phyloP scores from a whole-genome alignment of 1,284 basidiomycete genomes.

The Fistulinella staudtii region DNA sequence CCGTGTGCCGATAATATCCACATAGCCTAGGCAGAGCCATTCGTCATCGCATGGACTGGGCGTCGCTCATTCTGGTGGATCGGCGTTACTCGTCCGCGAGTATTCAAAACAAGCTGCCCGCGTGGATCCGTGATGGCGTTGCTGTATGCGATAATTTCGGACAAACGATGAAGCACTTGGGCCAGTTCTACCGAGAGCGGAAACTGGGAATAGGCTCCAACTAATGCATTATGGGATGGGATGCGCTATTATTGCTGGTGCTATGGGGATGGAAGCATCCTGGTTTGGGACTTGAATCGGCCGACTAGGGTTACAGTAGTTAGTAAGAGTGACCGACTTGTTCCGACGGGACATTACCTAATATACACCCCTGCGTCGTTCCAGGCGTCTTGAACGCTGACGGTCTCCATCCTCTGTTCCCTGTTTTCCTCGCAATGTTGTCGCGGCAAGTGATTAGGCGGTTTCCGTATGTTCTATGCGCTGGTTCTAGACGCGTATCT shows the following conservation, averaged over 20 bases:
- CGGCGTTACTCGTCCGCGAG: conserved; percentile 64
- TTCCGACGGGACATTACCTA: conserved; percentile 30
- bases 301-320: no score
- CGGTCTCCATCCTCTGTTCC: neutral
- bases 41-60: conserved; percentile 84
- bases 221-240: conserved; percentile 5
- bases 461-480: conserved; percentile 27
- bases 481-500: conserved; percentile 11
- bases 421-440: conserved; percentile 20
- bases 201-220: conserved; percentile 12
- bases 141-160: conserved; percentile 68
- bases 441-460: conserved; percentile 30
- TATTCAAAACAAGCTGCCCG: conserved; percentile 76
- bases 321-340: no score
- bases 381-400: neutral
- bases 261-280: no score
- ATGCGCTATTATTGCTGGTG: no score
- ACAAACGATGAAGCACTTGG: conserved; percentile 66
- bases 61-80: conserved; percentile 81
- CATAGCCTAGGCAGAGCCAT: conserved; percentile 74
- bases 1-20: neutral
- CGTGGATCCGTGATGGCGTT: conserved; percentile 79
- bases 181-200: conserved; percentile 62
- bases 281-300: no score
- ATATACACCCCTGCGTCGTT: conserved; percentile 4